Percentiles rank a stretch among this genome's conserved stretches.
phyloP scores from a whole-genome alignment of 257 asterid species.

The Solanum chaucha region DNA sequence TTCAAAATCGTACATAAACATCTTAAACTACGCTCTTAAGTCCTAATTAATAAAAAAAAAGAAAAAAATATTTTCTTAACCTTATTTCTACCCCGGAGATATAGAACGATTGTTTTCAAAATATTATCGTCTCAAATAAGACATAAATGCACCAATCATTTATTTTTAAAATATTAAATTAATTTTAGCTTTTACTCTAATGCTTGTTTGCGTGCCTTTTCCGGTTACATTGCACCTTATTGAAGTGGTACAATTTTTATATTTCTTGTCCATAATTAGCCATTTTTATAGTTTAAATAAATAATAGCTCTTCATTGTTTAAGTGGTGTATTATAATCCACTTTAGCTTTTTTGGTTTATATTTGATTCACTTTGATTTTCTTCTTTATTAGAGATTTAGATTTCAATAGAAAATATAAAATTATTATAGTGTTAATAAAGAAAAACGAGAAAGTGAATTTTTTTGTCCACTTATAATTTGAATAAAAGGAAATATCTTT shows the following conservation, averaged over 20 bases:
- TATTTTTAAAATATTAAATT: neutral
- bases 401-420: neutral
- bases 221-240: neutral
- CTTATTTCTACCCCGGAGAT: fast-evolving
- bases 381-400: neutral
- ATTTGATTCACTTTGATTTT: neutral
- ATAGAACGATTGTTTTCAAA: fast-evolving
- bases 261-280: neutral
- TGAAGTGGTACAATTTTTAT: neutral
- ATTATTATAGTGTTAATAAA: neutral
- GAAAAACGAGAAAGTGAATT: neutral
- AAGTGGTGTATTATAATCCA: neutral
- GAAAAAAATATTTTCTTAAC: neutral
- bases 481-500: neutral
- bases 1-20: too few species aligned
- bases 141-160: neutral
- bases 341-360: neutral
- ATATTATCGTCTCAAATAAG: neutral
- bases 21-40: neutral
- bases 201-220: neutral
- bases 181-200: neutral
- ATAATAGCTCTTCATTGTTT: neutral
- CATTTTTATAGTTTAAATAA: neutral
- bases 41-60: too few species aligned
- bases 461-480: neutral